Conservation (phyloP, 2,329 filamentous ascomycete species). For the Aureobasidium subglaciale region DNA sequence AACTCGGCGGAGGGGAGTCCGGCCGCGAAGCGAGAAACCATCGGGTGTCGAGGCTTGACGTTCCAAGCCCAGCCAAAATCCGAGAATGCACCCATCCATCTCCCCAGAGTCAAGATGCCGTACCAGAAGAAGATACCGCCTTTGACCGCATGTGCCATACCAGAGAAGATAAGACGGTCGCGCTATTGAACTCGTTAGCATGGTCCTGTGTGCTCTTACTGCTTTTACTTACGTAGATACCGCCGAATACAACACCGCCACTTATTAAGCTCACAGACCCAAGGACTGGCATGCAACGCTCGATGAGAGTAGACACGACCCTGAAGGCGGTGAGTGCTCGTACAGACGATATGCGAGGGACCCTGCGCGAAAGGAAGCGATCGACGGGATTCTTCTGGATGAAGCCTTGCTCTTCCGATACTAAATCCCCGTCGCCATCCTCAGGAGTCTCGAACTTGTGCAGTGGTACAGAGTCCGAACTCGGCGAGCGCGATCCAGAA, state of each 20-base stretch:
- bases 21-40: slow-evolving; percentile 55
- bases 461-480: slow-evolving; percentile 23
- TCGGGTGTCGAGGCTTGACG: slow-evolving; percentile 53
- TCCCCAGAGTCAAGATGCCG: slow-evolving; percentile 72
- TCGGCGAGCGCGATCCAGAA: slow-evolving; percentile 26
- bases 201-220: not conserved
- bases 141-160: slow-evolving; percentile 85
- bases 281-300: slow-evolving; percentile 66
- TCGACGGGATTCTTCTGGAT: slow-evolving; percentile 30
- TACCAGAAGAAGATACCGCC: slow-evolving; percentile 90
- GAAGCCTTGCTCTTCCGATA: slow-evolving; percentile 39
- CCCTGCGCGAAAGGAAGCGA: slow-evolving; percentile 22
- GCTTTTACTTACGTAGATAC: slow-evolving; percentile 63
- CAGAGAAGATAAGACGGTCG: slow-evolving; percentile 63
- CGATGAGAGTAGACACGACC: slow-evolving; percentile 57
- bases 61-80: slow-evolving; percentile 94
- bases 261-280: slow-evolving; percentile 66
- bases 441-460: slow-evolving; percentile 15
- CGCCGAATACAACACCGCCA: slow-evolving; percentile 66
- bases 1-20: slow-evolving; percentile 69
- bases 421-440: slow-evolving; percentile 37
- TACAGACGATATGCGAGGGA: slow-evolving; percentile 31
- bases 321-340: slow-evolving; percentile 52
- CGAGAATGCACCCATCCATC: slow-evolving; percentile 81
- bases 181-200: slow-evolving; percentile 43